phyloP scores from a whole-genome alignment of 345 rosid genomes.

The Mallotus nudiflorus region DNA sequence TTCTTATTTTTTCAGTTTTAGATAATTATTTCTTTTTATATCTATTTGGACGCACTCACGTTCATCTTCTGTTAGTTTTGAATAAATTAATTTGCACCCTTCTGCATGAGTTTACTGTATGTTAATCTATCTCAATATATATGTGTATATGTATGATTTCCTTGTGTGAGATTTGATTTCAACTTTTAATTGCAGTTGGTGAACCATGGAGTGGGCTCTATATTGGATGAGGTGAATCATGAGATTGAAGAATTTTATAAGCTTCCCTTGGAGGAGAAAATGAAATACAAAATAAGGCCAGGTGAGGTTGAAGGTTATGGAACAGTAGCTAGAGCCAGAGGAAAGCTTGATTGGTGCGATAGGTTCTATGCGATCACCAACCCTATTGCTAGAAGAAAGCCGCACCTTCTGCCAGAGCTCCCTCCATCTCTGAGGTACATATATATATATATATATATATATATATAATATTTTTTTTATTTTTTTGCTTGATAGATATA shows the following conservation, averaged over 20 bases:
- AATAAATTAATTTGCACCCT: background rate
- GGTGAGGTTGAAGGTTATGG: slow-evolving; percentile 37
- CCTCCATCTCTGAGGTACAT: slow-evolving; percentile 39
- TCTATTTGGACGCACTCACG: too few species aligned
- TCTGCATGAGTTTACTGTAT: background rate
- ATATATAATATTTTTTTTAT: too few species aligned
- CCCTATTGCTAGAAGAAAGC: slow-evolving; percentile 28
- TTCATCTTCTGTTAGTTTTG: background rate
- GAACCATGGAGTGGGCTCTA: slow-evolving; percentile 37
- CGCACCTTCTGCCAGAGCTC: slow-evolving; percentile 44
- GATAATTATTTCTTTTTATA: background rate
- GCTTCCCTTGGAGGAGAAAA: slow-evolving; percentile 38
- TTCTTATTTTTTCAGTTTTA: too few species aligned
- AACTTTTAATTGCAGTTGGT: slow-evolving; percentile 24
- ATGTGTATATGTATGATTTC: too few species aligned
- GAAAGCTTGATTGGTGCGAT: slow-evolving; percentile 28
- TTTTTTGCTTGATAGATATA: too few species aligned
- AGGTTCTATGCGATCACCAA: slow-evolving; percentile 24
- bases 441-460: too few species aligned
- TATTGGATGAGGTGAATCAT: slow-evolving; percentile 20
- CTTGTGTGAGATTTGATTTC: too few species aligned
- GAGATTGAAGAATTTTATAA: slow-evolving; percentile 30
- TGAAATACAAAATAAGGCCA: slow-evolving; percentile 26
- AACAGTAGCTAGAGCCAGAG: background rate
- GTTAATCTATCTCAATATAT: too few species aligned